A percentile compares a stretch with the other conserved stretches of the same genome.
These are phyloP conservation scores for Coprinopsis sp. DNA, from an alignment of 768 basidiomycete species.

Conservation along the genomic window DNA sequence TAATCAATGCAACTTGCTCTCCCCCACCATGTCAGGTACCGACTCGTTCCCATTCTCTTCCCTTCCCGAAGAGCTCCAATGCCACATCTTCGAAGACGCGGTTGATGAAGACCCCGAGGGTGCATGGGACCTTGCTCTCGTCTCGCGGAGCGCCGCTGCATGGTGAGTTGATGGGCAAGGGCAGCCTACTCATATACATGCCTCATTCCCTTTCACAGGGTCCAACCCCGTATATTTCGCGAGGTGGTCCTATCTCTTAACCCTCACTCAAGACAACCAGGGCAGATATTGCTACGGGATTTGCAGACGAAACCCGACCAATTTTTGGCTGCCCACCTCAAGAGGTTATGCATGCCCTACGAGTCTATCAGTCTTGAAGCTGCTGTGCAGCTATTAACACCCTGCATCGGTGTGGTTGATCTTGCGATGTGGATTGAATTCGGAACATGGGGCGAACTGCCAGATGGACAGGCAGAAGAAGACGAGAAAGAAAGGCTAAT, in stretches of 20 bases:
- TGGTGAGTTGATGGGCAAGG: constrained; percentile 24
- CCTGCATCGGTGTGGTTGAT: constrained; percentile 33
- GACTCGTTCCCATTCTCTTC: constrained; percentile 22
- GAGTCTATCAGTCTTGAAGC: constrained; percentile 24
- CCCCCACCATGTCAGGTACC: background rate
- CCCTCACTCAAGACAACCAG: constrained; percentile 25
- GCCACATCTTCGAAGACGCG: constrained; percentile 32
- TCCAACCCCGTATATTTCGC: constrained; percentile 35
- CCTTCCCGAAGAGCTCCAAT: constrained; percentile 38
- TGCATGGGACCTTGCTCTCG: constrained; percentile 28
- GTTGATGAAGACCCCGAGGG: constrained; percentile 22
- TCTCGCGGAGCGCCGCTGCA: constrained; percentile 28
- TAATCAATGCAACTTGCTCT: too few species aligned
- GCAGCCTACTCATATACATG: constrained; percentile 4
- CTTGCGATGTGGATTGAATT: constrained; percentile 38
- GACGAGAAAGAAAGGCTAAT: too few species aligned
- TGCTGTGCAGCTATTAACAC: constrained; percentile 27
- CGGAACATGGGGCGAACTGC: constrained; percentile 8
- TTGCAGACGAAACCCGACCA: constrained; percentile 26
- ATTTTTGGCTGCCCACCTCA: constrained; percentile 36
- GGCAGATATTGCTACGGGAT: constrained; percentile 32
- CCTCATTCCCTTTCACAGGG: constrained; percentile 22
- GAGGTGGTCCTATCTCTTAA: too few species aligned
- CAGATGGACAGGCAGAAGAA: constrained; percentile 16
- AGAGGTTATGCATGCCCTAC: constrained; percentile 35